A percentile compares a stretch with the other conserved stretches of the same genome.
These are phyloP conservation scores for Solanum chilense DNA, from an alignment of 257 asterid species.

Conservation along the genomic window DNA sequence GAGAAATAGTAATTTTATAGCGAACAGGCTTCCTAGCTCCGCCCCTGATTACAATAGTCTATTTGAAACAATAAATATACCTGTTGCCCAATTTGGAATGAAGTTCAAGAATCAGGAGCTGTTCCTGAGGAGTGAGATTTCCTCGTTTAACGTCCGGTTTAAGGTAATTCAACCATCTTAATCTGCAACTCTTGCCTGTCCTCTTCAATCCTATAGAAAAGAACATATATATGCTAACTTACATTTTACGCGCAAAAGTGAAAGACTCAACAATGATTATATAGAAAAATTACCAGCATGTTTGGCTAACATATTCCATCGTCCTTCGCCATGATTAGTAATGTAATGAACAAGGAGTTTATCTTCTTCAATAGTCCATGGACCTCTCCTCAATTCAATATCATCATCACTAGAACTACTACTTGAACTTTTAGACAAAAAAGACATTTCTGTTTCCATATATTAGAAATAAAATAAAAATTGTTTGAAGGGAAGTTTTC, in stretches of 20 bases:
- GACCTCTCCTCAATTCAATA: constrained; percentile 22
- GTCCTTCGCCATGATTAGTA: constrained; percentile 28
- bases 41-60: background rate
- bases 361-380: constrained; percentile 33
- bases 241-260: background rate
- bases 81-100: constrained; percentile 34
- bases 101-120: constrained; percentile 25
- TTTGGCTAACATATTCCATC: constrained; percentile 24
- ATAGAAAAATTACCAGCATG: constrained; percentile 11
- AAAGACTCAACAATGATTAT: background rate
- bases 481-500: background rate
- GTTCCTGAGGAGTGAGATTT: constrained; percentile 24
- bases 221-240: background rate
- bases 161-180: constrained; percentile 33
- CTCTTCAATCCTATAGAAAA: constrained; percentile 20
- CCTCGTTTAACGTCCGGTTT: constrained; percentile 36
- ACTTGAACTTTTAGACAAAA: constrained; percentile 8
- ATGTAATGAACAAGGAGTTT: constrained; percentile 20
- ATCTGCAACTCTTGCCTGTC: constrained; percentile 33
- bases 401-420: constrained; percentile 12
- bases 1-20: background rate
- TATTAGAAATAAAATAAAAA: background rate
- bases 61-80: background rate
- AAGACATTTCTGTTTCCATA: background rate
- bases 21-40: background rate